Base-by-base conservation (phyloP, 345 rosid genomes). In the Microcos paniculata region DNA sequence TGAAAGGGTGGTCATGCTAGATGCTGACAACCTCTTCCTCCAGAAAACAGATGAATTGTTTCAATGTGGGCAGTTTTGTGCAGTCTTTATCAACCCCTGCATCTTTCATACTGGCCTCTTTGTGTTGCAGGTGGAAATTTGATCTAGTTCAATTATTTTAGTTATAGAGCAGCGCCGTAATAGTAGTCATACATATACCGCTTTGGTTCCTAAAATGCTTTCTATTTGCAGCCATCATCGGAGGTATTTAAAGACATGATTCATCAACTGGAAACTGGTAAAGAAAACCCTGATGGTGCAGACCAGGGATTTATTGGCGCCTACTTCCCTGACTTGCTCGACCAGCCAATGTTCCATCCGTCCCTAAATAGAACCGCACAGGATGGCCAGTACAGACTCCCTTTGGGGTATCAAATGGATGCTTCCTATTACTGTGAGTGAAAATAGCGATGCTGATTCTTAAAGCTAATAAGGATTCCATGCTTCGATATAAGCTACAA, bases 51-150 rank as follows among this genome's bases (percentile, higher is more conserved):
- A 96, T 55, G 99, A 96, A 81, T 85, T 96, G 62, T 96, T 96
- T 86, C 97, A 88, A 64, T 96, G 99, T 65, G 99, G 98, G 12
- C 91, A 89, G 57, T 96, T 96, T 77, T 96, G 99, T 85, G 98
- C 98, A 0, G 96, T 84, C 66, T 95, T 95, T 81, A 95, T 93
- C 82, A 95, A 95, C 79, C 99, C 99, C 56, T 93, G 99, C 80
- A 88, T 96, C 80, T 94, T 96, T 90, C 98, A 96, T 72, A 96
- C 99, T 3, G 99, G 99, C 40, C 95, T 96, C 71, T 96, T 96
- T 2, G 98, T 94, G 57, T 77, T 95, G 77, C 88, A 95, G 87
- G 96, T 91, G 74, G 62, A 33, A 57, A 9, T 69, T 7, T 69
- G 31, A 15, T 71, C 21, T 38, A 23, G 4, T 14, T 5, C 33